These are phyloP conservation scores for Mikania micrantha DNA, from an alignment of 129 eudicot genomes.

Conservation along the genomic window DNA sequence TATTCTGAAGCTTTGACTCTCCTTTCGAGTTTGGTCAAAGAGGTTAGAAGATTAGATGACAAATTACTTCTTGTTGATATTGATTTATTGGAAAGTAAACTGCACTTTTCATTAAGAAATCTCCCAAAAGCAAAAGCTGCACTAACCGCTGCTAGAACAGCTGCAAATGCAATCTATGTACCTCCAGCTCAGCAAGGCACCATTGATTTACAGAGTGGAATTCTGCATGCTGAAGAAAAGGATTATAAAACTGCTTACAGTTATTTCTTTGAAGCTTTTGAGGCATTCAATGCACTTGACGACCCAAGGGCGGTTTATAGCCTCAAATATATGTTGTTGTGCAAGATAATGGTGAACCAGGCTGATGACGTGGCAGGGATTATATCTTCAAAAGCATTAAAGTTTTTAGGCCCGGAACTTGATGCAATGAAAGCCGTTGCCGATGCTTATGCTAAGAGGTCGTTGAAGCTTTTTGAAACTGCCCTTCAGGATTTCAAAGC, in stretches of 20 bases:
- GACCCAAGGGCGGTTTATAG: slow-evolving; percentile 68
- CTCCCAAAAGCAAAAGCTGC: slow-evolving; percentile 72
- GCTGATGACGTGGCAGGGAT: slow-evolving; percentile 76
- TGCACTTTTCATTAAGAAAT: slow-evolving; percentile 57
- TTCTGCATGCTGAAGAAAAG: slow-evolving; percentile 64
- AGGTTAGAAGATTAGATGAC: slow-evolving; percentile 48
- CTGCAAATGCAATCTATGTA: slow-evolving; percentile 73
- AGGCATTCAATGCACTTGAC: slow-evolving; percentile 74
- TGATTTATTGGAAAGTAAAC: slow-evolving; percentile 53
- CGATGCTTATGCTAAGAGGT: slow-evolving; percentile 71
- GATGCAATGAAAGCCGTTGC: slow-evolving; percentile 91
- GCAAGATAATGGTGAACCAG: slow-evolving; percentile 63
- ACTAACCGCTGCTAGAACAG: slow-evolving; percentile 74
- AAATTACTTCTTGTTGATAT: slow-evolving; percentile 58
- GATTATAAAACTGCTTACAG: slow-evolving; percentile 76
- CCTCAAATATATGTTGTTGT: slow-evolving; percentile 71
- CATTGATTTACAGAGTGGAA: slow-evolving; percentile 56
- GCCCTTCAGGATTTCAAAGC: slow-evolving; percentile 55
- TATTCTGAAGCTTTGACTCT: slow-evolving; percentile 49
- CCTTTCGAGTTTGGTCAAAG: slow-evolving; percentile 43
- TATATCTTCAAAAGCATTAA: slow-evolving; percentile 65
- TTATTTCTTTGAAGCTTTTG: slow-evolving; percentile 77
- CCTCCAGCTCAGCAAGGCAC: slow-evolving; percentile 69
- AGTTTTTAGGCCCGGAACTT: slow-evolving; percentile 66
- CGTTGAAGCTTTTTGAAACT: slow-evolving; percentile 60